Evolutionary conservation across 331 rosid species (phyloP).

Genomic region (Quercus tomentella): DNA sequence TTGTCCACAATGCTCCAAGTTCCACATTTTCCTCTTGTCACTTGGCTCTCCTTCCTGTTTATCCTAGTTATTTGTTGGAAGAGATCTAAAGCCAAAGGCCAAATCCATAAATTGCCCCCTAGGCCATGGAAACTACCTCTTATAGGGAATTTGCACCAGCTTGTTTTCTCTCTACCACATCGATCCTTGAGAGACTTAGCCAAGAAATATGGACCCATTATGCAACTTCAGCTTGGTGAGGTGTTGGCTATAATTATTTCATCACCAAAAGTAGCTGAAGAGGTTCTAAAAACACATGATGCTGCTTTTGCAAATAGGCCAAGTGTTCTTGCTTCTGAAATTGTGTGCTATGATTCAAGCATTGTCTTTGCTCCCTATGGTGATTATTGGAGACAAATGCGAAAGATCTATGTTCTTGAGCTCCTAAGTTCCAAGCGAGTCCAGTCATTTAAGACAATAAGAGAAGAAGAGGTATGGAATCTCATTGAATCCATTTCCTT

Average conservation of each 20-base stretch:
- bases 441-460: constrained; percentile 21
- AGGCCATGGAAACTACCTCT: constrained; percentile 41
- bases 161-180: constrained; percentile 3
- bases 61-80: neutral
- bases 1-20: neutral
- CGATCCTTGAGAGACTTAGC: constrained; percentile 12
- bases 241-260: constrained; percentile 5
- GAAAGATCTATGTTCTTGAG: constrained; percentile 33
- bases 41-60: neutral
- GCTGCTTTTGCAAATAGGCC: constrained; percentile 22
- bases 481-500: constrained; percentile 9
- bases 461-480: constrained; percentile 26
- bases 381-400: constrained; percentile 1
- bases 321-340: neutral
- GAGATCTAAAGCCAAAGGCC: neutral
- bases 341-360: constrained; percentile 4
- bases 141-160: constrained; percentile 35
- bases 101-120: constrained; percentile 21
- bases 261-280: no score
- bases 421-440: constrained; percentile 22
- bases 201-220: constrained; percentile 28
- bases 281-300: constrained; percentile 23
- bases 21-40: neutral
- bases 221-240: constrained; percentile 41
- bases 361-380: constrained; percentile 31